Evolutionary conservation across 176 grass and related monocot species (phyloP).

Genomic region (Olyra latifolia): DNA sequence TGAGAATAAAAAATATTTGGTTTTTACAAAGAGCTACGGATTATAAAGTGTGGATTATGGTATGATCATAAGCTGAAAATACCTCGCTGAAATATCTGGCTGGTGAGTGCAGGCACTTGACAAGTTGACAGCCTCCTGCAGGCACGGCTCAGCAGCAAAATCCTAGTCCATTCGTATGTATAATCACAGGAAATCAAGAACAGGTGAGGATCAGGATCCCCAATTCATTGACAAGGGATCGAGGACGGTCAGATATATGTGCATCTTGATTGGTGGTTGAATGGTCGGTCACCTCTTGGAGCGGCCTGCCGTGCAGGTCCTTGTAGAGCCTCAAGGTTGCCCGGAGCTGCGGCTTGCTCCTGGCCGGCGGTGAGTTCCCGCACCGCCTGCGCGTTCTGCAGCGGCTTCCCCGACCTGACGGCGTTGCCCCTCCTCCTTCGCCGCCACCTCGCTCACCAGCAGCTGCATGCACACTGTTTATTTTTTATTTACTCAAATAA

Average conservation of each 20-base stretch:
- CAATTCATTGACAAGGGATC: no score
- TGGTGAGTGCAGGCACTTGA: slow-evolving; percentile 68
- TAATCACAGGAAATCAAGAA: no score
- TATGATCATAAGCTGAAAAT: not conserved
- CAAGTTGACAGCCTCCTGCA: slow-evolving; percentile 62
- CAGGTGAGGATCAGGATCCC: no score
- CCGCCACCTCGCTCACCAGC: slow-evolving; percentile 49
- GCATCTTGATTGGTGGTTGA: not conserved
- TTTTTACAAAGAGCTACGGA: no score
- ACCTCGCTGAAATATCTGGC: slow-evolving; percentile 61
- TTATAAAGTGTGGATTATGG: no score
- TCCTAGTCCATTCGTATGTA: slow-evolving; percentile 24
- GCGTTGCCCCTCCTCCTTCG: slow-evolving; percentile 57
- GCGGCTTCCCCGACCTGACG: slow-evolving; percentile 31
- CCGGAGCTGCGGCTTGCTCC: slow-evolving; percentile 76
- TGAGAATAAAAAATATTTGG: no score
- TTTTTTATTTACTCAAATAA: no score
- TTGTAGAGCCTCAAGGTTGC: slow-evolving; percentile 68
- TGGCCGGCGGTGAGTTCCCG: slow-evolving; percentile 67
- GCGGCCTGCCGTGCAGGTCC: slow-evolving; percentile 53
- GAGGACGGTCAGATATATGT: no score
- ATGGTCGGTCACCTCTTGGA: slow-evolving; percentile 44
- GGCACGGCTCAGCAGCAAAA: slow-evolving; percentile 45
- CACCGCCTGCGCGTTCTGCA: slow-evolving; percentile 48
- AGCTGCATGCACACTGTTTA: slow-evolving; percentile 36